Percentiles rank a stretch among this genome's conserved stretches.
These are phyloP conservation scores for Colletotrichum sublineola DNA, from an alignment of 2,329 filamentous ascomycete species.

Conservation along the genomic window DNA sequence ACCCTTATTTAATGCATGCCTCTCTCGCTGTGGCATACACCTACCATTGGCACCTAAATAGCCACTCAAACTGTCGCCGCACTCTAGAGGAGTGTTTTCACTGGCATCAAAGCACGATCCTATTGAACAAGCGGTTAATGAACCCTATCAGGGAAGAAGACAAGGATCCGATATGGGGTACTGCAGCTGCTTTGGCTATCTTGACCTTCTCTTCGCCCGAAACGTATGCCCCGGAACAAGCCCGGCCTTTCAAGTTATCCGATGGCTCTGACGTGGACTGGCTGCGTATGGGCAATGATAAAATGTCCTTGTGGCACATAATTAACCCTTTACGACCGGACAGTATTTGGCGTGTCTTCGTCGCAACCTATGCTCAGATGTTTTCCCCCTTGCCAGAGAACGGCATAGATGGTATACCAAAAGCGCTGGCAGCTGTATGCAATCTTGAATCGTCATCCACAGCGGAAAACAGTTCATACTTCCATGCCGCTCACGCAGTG, in stretches of 20 bases:
- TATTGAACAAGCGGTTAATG: neutral
- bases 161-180: neutral
- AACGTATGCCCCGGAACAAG: neutral
- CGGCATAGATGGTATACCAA: neutral
- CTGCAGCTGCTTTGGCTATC: neutral
- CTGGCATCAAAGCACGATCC: neutral
- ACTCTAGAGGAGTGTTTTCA: neutral
- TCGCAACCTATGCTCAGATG: neutral
- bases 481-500: neutral
- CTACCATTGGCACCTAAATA: neutral
- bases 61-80: neutral
- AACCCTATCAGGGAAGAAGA: neutral
- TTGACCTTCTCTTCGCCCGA: neutral
- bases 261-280: neutral
- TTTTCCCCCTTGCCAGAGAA: neutral
- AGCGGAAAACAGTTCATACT: neutral
- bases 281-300: neutral
- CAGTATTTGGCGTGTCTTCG: neutral
- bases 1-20: neutral
- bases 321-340: neutral
- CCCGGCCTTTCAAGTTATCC: neutral
- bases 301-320: neutral
- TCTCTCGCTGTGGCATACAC: neutral
- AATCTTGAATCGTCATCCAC: neutral
- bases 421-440: neutral